Conservation (phyloP, 352 stramenopile species). For the Thraustochytrium striatum region DNA sequence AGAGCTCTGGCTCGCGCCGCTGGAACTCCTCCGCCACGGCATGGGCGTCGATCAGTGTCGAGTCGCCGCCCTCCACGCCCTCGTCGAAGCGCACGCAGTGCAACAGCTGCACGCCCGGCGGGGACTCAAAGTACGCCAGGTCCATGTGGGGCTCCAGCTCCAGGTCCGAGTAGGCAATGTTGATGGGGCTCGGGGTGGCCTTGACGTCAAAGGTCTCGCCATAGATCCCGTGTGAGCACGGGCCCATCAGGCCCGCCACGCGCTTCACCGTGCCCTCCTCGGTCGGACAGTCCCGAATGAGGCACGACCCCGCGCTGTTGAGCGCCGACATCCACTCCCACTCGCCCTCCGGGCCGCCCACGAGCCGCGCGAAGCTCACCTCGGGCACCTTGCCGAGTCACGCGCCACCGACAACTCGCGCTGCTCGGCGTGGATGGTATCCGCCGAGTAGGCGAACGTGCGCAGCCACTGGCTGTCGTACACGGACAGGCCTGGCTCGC, state of each 20-base stretch:
- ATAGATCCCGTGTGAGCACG: conserved; percentile 65
- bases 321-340: conserved; percentile 18
- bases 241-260: not conserved
- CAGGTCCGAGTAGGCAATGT: conserved; percentile 87
- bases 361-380: conserved; percentile 22
- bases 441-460: conserved; percentile 21
- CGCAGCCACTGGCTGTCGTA: conserved; percentile 32
- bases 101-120: conserved; percentile 88
- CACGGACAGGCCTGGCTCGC: not conserved
- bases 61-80: conserved; percentile 73
- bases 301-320: not conserved
- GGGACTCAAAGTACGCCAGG: conserved; percentile 92
- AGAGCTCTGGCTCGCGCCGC: conserved; percentile 61
- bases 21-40: conserved; percentile 67
- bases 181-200: conserved; percentile 66
- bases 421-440: not conserved
- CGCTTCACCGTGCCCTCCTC: conserved; percentile 8
- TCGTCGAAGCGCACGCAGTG: conserved; percentile 80
- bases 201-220: conserved; percentile 74
- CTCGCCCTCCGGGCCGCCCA: not conserved
- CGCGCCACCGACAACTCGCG: not conserved
- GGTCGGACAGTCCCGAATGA: conserved; percentile 1
- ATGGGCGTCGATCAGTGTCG: conserved; percentile 69
- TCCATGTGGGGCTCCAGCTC: conserved; percentile 87
- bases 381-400: not conserved